Base-by-base conservation (phyloP, 129 eudicot genomes). In the Flaveria sonorensis region DNA sequence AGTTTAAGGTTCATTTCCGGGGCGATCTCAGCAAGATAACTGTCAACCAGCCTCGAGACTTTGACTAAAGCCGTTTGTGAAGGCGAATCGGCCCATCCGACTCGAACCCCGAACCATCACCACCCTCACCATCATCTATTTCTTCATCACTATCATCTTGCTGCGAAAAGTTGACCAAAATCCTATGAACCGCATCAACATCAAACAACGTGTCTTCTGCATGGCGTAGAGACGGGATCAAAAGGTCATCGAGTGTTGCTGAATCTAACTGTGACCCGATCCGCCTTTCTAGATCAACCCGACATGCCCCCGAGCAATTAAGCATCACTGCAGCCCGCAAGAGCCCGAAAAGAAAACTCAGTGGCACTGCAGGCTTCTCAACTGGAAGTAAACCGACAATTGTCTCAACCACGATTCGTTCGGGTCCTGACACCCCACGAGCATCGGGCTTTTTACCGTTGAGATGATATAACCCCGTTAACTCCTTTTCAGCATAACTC, bases 1-100 rank as follows among this genome's bases (percentile, higher is more conserved):
- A 91, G 93, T 85, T 94, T 94, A 63, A 94, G 99, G 81, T 94
- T 94, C 40, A 89, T 86, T 73, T 94, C 97, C 20, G 99, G 96
- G 13, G 99, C 99, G 51, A 94, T 91, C 76, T 94, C 99, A 24
- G 96, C 89, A 55, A 94, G 85, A 88, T 91, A 94, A 82, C 83
- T 91, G 74, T 94, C 99, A 70, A 94, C 92, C 61, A 94, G 75
- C 59, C 88, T 89, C 1, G 99, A 85, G 16, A 95, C 99, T 71
- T 88, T 95, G 70, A 78, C 86, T 39, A 95, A 57, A 32, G 97
- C 86, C 36, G 90, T 83, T 77, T 91, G 96, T 0, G 97, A 89
- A 1, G 97, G 97, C 3, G 97, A 91, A 84, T 85, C 82, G 52
- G 91, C 71, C 90, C 84, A 62, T 92, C 97, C 2, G 89, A 86